These are phyloP conservation scores for Cornus controversa DNA, from an alignment of 148 eudicot genomes.

Conservation along the genomic window DNA sequence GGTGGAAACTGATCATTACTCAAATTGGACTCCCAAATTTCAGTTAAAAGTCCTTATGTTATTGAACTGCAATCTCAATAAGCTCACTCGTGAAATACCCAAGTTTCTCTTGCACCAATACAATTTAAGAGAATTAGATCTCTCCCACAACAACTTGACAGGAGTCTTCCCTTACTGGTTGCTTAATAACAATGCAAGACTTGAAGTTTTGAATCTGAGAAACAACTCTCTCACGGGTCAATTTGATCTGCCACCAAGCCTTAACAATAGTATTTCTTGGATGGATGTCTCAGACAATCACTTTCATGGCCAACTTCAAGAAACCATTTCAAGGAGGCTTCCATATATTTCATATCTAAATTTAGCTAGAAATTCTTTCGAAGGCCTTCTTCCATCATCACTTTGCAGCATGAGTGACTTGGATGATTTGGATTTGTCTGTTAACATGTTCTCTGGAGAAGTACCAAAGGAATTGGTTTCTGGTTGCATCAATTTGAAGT, in stretches of 20 bases:
- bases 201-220: background rate
- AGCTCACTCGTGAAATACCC: too few relatives aligned
- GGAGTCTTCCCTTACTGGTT: background rate
- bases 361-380: background rate
- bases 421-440: too few relatives aligned
- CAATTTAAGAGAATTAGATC: background rate
- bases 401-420: background rate
- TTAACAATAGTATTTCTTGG: background rate
- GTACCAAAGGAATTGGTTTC: too few relatives aligned
- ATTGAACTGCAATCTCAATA: background rate
- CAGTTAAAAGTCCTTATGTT: background rate
- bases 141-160: background rate
- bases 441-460: too few relatives aligned
- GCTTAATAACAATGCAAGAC: conserved; percentile 2
- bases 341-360: background rate
- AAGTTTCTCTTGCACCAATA: background rate
- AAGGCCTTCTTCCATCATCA: background rate
- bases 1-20: too few relatives aligned
- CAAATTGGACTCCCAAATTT: background rate
- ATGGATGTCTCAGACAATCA: background rate
- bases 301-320: background rate
- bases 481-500: too few relatives aligned
- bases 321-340: background rate
- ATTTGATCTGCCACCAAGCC: background rate
- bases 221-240: background rate